Percentiles rank a stretch among this genome's conserved stretches.
phyloP scores from a whole-genome alignment of 2,329 filamentous ascomycete genomes.

The Fusarium euwallaceae region DNA sequence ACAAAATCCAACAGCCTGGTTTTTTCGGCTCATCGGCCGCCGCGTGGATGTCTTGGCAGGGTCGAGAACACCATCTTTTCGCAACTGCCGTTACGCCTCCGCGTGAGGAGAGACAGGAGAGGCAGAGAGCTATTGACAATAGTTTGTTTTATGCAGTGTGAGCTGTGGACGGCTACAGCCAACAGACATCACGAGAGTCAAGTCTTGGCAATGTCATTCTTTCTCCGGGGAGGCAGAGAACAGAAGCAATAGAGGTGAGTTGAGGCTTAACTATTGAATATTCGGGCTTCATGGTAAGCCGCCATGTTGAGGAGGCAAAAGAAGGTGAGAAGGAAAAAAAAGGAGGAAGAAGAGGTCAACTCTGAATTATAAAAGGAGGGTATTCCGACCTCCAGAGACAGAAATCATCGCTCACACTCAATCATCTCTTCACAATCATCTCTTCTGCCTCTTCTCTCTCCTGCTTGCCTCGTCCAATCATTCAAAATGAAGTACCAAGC shows the following conservation, averaged over 20 bases:
- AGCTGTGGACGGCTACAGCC: neutral
- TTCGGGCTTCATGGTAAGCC: neutral
- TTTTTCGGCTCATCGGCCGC: neutral
- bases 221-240: neutral
- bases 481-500: neutral
- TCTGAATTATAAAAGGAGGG: neutral
- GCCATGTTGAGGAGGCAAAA: neutral
- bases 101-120: neutral
- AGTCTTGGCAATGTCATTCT: neutral
- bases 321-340: neutral
- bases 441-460: neutral
- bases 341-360: neutral
- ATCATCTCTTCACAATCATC: neutral
- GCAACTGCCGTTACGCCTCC: neutral
- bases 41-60: neutral
- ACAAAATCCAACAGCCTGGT: neutral
- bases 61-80: neutral
- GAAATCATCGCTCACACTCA: neutral
- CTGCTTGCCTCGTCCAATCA: neutral
- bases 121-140: conserved; percentile 1
- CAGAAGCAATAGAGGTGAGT: neutral
- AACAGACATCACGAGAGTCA: neutral
- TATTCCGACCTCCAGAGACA: neutral
- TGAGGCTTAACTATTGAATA: neutral
- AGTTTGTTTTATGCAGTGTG: neutral